Percentiles rank a stretch among this genome's conserved stretches.
These are phyloP conservation scores for Cladobotryum mycophilum DNA, from an alignment of 2,329 filamentous ascomycete species.

Conservation along the genomic window DNA sequence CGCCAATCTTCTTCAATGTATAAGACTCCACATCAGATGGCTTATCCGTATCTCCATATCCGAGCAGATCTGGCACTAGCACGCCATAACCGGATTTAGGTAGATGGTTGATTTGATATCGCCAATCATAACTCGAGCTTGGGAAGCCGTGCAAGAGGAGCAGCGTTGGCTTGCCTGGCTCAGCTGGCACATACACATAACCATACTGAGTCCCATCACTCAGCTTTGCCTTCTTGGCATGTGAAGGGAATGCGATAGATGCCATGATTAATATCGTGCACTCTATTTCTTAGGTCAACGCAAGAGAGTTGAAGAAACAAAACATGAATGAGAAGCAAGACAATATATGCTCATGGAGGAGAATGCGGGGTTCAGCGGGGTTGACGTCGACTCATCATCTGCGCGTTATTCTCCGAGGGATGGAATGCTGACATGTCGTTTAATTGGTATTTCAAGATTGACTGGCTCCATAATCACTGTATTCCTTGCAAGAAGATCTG, in stretches of 20 bases:
- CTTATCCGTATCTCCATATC: constrained; percentile 17
- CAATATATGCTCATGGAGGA: too few relatives aligned
- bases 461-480: too few relatives aligned
- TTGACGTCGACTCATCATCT: too few relatives aligned
- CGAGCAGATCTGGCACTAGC: constrained; percentile 16
- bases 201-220: constrained; percentile 8
- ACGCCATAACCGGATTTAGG: constrained; percentile 14
- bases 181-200: constrained; percentile 2
- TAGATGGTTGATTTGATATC: constrained; percentile 12
- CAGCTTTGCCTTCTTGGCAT: background rate
- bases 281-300: background rate
- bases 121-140: constrained; percentile 15
- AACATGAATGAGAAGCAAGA: too few relatives aligned
- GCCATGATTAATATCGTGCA: background rate
- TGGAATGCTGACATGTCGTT: too few relatives aligned
- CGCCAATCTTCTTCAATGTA: constrained; percentile 8
- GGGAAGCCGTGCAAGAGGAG: constrained; percentile 18
- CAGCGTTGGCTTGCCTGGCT: constrained; percentile 9
- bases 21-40: constrained; percentile 12
- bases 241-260: constrained; percentile 1
- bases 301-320: too few relatives aligned
- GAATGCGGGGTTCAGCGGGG: too few relatives aligned
- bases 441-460: too few relatives aligned
- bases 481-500: too few relatives aligned
- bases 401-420: too few relatives aligned